These are phyloP conservation scores for Lathyrus aphaca DNA, from an alignment of 306 rosid genomes.

Conservation along the genomic window DNA sequence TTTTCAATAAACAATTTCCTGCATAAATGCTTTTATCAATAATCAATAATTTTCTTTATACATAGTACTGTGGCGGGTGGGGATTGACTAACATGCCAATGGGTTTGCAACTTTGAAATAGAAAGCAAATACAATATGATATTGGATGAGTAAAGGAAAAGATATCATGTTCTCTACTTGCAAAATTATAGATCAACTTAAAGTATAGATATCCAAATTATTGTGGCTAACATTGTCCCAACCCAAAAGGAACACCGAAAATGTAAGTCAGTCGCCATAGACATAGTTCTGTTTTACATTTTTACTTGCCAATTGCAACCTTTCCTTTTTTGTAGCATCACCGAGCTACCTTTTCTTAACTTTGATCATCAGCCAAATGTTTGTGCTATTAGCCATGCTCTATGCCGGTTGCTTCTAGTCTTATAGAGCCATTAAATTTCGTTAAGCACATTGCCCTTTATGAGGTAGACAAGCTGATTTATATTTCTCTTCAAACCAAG, in stretches of 20 bases:
- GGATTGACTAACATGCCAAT: constrained; percentile 17
- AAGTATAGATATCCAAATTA: constrained; percentile 2
- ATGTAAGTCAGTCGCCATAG: background rate
- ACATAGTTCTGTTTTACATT: no score
- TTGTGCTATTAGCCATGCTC: constrained; percentile 4
- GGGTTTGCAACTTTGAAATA: constrained; percentile 12
- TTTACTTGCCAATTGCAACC: background rate
- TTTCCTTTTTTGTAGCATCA: background rate
- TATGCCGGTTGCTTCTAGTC: constrained; percentile 12
- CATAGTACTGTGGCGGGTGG: constrained; percentile 13
- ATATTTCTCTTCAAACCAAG: background rate
- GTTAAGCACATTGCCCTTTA: background rate
- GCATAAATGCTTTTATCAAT: constrained; percentile 19
- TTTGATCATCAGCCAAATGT: background rate
- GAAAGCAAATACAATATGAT: constrained; percentile 1
- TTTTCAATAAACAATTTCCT: constrained; percentile 7
- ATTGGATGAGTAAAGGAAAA: no score
- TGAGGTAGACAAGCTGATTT: constrained; percentile 10
- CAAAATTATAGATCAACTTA: background rate
- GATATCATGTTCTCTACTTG: no score
- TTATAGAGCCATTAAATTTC: background rate
- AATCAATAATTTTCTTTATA: background rate
- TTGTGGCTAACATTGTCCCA: constrained; percentile 6
- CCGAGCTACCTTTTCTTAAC: background rate
- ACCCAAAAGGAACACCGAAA: constrained; percentile 18